phyloP scores from a whole-genome alignment of 305 asterid genomes.

The Solanum hybrid region DNA sequence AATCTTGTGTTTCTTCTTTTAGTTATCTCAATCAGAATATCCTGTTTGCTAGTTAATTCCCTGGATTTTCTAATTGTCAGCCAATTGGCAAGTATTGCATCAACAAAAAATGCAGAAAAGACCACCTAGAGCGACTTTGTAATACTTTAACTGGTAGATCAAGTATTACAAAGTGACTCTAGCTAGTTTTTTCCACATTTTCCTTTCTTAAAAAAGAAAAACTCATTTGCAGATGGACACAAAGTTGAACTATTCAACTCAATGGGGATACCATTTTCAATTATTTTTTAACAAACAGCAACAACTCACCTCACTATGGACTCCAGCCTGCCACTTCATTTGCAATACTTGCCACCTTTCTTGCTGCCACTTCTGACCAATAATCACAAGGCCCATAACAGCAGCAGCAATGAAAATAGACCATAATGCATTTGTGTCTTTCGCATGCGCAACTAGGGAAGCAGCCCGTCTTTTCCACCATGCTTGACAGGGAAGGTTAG shows the following conservation, averaged over 20 bases:
- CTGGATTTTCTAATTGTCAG: background rate
- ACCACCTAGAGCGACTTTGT: background rate
- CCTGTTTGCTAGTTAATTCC: background rate
- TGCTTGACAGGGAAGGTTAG: constrained; percentile 71
- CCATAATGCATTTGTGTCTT: constrained; percentile 79
- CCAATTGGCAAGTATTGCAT: background rate
- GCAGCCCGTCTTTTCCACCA: constrained; percentile 85
- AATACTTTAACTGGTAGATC: background rate
- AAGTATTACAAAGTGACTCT: background rate
- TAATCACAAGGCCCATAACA: constrained; percentile 77
- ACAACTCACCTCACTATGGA: constrained; percentile 45
- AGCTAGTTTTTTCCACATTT: background rate
- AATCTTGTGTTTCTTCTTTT: background rate
- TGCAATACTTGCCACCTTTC: constrained; percentile 72
- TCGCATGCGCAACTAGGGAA: constrained; percentile 58
- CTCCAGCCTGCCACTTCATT: constrained; percentile 42
- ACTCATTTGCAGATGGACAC: background rate
- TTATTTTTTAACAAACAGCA: background rate
- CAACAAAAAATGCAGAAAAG: background rate
- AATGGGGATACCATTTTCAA: background rate
- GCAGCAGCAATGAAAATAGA: constrained; percentile 73
- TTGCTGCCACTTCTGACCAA: constrained; percentile 80
- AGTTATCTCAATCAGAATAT: background rate
- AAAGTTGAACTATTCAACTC: background rate
- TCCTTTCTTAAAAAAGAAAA: background rate